Conservation (phyloP, 148 eudicot species). For the Simmondsia chinensis region DNA sequence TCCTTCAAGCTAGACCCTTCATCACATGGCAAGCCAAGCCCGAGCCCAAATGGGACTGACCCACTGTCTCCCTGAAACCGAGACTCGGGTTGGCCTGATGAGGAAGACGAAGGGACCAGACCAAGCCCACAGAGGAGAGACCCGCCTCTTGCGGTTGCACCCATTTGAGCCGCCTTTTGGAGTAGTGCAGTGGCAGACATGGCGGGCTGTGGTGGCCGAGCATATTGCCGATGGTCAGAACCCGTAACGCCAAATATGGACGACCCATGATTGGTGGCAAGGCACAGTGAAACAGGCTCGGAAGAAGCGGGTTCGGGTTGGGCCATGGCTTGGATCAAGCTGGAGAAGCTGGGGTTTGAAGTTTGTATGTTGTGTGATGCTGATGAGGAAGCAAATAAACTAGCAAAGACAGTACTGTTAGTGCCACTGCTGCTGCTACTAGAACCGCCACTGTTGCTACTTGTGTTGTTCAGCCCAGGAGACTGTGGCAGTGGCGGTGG, state of each 20-base stretch:
- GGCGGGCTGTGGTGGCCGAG: slow-evolving; percentile 67
- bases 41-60: slow-evolving; percentile 42
- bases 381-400: slow-evolving; percentile 76
- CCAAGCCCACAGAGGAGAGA: slow-evolving; percentile 80
- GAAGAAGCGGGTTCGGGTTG: slow-evolving; percentile 30
- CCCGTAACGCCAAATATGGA: slow-evolving; percentile 61
- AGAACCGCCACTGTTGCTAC: slow-evolving; percentile 37
- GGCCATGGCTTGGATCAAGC: slow-evolving; percentile 42
- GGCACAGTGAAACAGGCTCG: slow-evolving; percentile 64
- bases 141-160: slow-evolving; percentile 53
- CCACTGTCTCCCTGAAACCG: too few species aligned
- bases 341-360: slow-evolving; percentile 45
- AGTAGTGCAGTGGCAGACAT: slow-evolving; percentile 96
- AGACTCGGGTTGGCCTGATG: too few species aligned
- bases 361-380: slow-evolving; percentile 37
- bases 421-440: slow-evolving; percentile 36
- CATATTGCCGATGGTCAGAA: slow-evolving; percentile 54
- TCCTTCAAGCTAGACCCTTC: slow-evolving; percentile 70
- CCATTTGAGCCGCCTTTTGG: slow-evolving; percentile 93
- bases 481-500: too few species aligned
- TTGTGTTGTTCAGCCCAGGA: too few species aligned
- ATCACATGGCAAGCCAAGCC: slow-evolving; percentile 54
- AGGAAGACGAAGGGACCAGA: slow-evolving; percentile 38
- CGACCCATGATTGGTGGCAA: slow-evolving; percentile 63
- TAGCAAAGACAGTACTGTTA: slow-evolving; percentile 66